Conservation (phyloP, 257 asterid species). For the Fraxinus anomala region DNA sequence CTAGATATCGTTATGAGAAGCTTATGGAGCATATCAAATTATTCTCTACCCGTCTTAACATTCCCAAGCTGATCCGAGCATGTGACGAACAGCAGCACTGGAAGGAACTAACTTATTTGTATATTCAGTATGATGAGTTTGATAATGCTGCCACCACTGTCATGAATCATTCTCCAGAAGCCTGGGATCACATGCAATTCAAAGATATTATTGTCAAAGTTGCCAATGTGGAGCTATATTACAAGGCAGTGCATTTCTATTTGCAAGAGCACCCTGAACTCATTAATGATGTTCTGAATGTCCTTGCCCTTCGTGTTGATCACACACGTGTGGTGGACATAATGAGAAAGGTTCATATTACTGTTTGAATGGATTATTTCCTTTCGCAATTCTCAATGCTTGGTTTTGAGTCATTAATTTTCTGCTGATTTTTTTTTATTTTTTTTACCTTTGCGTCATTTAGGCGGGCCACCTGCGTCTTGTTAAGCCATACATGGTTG, state of each 20-base stretch:
- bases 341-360: conserved; percentile 70
- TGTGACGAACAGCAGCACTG: conserved; percentile 69
- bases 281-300: conserved; percentile 85
- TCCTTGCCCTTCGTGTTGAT: conserved; percentile 92
- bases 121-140: conserved; percentile 60
- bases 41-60: conserved; percentile 59
- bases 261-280: conserved; percentile 79
- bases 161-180: conserved; percentile 68
- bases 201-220: conserved; percentile 58
- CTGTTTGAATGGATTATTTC: conserved; percentile 10
- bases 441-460: conserved; percentile 23
- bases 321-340: conserved; percentile 96
- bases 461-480: conserved; percentile 93
- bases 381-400: neutral
- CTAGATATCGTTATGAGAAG: conserved; percentile 66
- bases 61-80: conserved; percentile 63
- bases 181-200: conserved; percentile 71
- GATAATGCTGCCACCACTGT: conserved; percentile 67
- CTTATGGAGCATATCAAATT: conserved; percentile 66
- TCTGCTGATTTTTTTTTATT: conserved; percentile 18
- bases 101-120: conserved; percentile 58
- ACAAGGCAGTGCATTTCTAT: conserved; percentile 67
- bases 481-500: conserved; percentile 92
- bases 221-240: conserved; percentile 61
- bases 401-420: conserved; percentile 6